These are phyloP conservation scores for Aspergillus sojae DNA, from an alignment of 2,329 filamentous ascomycete genomes.

Conservation along the genomic window DNA sequence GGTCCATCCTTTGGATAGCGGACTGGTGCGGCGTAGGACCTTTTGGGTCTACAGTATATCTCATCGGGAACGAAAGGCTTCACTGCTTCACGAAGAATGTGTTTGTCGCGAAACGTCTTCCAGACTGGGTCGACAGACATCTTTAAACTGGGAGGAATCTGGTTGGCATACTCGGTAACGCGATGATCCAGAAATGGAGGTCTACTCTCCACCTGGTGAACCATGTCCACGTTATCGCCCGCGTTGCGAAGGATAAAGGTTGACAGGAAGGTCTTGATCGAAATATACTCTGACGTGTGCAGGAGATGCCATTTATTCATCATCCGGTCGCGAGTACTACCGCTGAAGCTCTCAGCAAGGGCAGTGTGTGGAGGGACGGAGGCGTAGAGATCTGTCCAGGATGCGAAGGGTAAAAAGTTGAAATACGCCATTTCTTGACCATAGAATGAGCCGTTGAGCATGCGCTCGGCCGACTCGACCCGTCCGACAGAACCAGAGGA, in stretches of 20 bases:
- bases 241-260: conserved; percentile 47
- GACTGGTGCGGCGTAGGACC: conserved; percentile 53
- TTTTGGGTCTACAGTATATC: conserved; percentile 54
- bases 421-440: background rate
- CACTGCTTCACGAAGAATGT: conserved; percentile 54
- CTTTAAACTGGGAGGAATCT: conserved; percentile 35
- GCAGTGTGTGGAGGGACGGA: conserved; percentile 17
- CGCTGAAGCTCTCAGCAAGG: conserved; percentile 24
- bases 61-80: conserved; percentile 56
- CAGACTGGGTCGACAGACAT: conserved; percentile 18
- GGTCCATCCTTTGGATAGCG: conserved; percentile 47
- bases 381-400: conserved; percentile 26
- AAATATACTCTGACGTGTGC: conserved; percentile 43
- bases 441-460: background rate
- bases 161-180: conserved; percentile 26
- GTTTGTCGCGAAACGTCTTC: conserved; percentile 49
- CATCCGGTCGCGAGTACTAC: conserved; percentile 32
- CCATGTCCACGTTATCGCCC: conserved; percentile 45
- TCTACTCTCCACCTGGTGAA: conserved; percentile 20
- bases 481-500: too few relatives aligned
- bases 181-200: conserved; percentile 36
- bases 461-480: background rate
- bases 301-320: conserved; percentile 44
- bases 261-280: conserved; percentile 38
- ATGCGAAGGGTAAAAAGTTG: background rate